Evolutionary conservation across 352 stramenopile species (phyloP), one percentile per base, ranked within the genome.

Genomic region (Phytophthora sojae): DNA sequence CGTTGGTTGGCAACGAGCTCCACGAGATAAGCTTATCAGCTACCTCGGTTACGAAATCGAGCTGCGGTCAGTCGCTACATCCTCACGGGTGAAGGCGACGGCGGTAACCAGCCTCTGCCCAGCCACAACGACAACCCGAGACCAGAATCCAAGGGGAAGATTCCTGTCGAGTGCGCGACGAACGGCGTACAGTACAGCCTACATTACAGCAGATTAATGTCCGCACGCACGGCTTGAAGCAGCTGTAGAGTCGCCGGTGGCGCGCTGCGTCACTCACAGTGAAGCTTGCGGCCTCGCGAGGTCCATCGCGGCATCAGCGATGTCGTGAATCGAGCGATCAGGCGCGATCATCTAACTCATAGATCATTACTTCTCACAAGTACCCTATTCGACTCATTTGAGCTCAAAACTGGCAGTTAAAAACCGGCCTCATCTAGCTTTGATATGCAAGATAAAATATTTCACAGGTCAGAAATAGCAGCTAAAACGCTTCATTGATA

Each of bases 71-170:
- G 32, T 2, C 32, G 32, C 32, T 1, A 19, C 50, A 19, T 39
- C 39, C 17, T 17, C 47, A 9, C 42, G 17, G 21, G 57, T 63
- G 50, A 59, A 58, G 60, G 26, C n/a, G 32, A 9, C 15, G 32
- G 35, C 17, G 19, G 11, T 11, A 21, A 50, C 19, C 9, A 39
- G 17, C 32, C 25, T n/a, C 21, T 19, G 26, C 53, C 39, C 25
- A 57, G 19, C 6, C 26, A 30, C n/a, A 6, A 39, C 37, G 35
- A 53, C 32, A 15, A 67, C 35, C 35, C 60, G 37, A 53, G 50
- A 67, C 59, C 59, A 59, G 59, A 66, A 66, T 52, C 35, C 49
- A 54, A 30, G 26, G 26, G 26, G 26, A 5, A 30, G 26, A 30
- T 30, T 30, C 26, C n/a, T n/a, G n/a, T n/a, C n/a, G n/a, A n/a